Evolutionary conservation across 2,329 filamentous ascomycete species (phyloP).

Genomic region (Fusarium sp.): DNA sequence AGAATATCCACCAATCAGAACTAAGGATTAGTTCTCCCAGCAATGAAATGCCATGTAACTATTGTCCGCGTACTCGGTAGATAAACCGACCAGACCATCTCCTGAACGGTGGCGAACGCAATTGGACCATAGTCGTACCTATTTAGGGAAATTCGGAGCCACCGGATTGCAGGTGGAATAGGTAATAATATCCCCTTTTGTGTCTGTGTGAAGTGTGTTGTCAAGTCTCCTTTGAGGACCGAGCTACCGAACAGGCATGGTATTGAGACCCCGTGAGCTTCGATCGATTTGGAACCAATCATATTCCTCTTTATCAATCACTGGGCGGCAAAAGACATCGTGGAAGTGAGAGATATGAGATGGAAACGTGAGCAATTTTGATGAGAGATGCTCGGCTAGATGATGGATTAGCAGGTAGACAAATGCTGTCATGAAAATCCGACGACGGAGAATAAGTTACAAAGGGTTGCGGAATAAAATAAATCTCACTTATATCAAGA

Average conservation of each 20-base stretch:
- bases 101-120: not conserved
- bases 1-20: slow-evolving; percentile 29
- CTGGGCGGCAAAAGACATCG: too few species aligned
- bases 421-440: too few species aligned
- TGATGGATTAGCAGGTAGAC: too few species aligned
- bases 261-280: too few species aligned
- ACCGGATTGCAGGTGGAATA: not conserved
- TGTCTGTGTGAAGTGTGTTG: too few species aligned
- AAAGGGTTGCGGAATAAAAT: not conserved
- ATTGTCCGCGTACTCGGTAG: slow-evolving; percentile 13
- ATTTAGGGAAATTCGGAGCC: not conserved
- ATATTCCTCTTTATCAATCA: too few species aligned
- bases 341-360: too few species aligned
- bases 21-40: slow-evolving; percentile 31
- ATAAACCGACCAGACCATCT: slow-evolving; percentile 7
- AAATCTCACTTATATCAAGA: not conserved
- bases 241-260: too few species aligned
- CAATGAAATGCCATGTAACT: slow-evolving; percentile 11
- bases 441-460: not conserved
- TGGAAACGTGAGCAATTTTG: too few species aligned
- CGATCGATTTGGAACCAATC: too few species aligned
- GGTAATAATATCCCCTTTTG: not conserved
- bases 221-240: too few species aligned
- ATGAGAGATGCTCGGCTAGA: too few species aligned
- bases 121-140: slow-evolving; percentile 3